phyloP scores from a whole-genome alignment of 2,329 filamentous ascomycete genomes.

The Fusarium luffae region DNA sequence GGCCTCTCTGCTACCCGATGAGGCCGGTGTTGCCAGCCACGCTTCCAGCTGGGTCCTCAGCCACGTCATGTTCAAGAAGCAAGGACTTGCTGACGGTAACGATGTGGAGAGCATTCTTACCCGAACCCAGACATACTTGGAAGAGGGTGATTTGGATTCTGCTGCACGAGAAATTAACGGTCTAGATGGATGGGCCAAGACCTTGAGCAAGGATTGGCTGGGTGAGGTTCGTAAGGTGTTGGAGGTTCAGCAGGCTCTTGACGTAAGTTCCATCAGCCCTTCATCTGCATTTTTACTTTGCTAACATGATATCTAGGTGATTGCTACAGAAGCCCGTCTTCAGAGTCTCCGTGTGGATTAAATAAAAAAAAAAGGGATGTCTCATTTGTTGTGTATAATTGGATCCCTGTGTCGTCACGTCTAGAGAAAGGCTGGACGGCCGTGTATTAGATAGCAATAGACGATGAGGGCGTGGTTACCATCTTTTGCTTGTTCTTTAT shows the following conservation, averaged over 20 bases:
- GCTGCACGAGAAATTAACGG: constrained; percentile 96
- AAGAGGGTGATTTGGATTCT: constrained; percentile 91
- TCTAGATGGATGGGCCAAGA: constrained; percentile 93
- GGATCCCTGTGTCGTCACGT: constrained; percentile 43
- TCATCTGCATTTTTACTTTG: neutral
- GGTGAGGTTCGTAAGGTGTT: constrained; percentile 89
- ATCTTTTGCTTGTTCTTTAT: constrained; percentile 22
- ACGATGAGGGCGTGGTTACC: constrained; percentile 44
- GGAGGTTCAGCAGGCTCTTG: constrained; percentile 94
- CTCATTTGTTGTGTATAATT: constrained; percentile 54
- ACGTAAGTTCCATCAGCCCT: constrained; percentile 70
- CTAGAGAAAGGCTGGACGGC: constrained; percentile 45
- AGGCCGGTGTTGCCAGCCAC: constrained; percentile 94
- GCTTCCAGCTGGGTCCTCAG: constrained; percentile 89
- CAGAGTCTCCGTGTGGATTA: constrained; percentile 89
- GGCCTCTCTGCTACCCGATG: constrained; percentile 89
- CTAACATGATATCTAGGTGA: constrained; percentile 67
- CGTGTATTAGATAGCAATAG: constrained; percentile 54
- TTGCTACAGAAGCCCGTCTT: constrained; percentile 88
- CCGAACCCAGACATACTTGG: constrained; percentile 87
- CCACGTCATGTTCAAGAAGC: constrained; percentile 97
- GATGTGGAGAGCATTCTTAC: constrained; percentile 95
- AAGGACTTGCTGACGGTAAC: constrained; percentile 81
- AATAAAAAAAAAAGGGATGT: constrained; percentile 43
- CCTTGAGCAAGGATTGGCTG: constrained; percentile 93